Base-by-base conservation (phyloP, 306 rosid species). In the Purshia tridentata region DNA sequence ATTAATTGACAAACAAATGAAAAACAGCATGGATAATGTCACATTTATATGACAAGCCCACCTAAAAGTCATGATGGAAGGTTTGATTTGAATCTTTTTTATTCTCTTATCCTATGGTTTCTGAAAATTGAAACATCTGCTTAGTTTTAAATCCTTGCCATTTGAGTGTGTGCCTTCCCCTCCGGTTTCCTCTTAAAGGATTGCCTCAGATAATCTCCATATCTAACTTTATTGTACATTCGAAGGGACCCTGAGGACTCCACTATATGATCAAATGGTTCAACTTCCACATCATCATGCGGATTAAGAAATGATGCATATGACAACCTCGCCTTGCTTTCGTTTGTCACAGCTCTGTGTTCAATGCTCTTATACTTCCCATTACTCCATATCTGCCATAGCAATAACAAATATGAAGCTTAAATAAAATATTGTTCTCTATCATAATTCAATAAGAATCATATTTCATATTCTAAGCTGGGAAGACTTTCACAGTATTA, bases 291-390 rank as follows among this genome's bases (percentile, higher is more conserved):
- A 55, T 82, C 82, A 13, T 61, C 78, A 0, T 6, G 53, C 42
- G 89, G 86, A 37, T 0, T 0, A 6, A 85, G 6, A 77, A 82
- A 69, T 6, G 56, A 8, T n/a, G 69, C 81, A 20, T 66, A 41
- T 5, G 89, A 82, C 41, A 42, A 40, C 77, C 81, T 79, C 15
- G 15, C 60, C 65, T 42, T 70, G 18, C 29, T 66, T 53, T 48
- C 53, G 49, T 63, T 77, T 61, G 78, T 67, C 71, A 77, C 59
- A 54, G 67, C 85, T 78, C 64, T 84, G 48, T 81, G 85, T 14
- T 82, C 86, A 52, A 76, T 29, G 72, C 86, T 85, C 75, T 76
- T 79, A 77, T 82, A 77, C 58, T 70, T 82, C 5, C 81, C 86
- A 67, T 77, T 82, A 20, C 78, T 85, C 20, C 80, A 87, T 61